These are phyloP conservation scores for Stagonosporopsis vannaccii DNA, from an alignment of 2,329 filamentous ascomycete species.

Conservation along the genomic window DNA sequence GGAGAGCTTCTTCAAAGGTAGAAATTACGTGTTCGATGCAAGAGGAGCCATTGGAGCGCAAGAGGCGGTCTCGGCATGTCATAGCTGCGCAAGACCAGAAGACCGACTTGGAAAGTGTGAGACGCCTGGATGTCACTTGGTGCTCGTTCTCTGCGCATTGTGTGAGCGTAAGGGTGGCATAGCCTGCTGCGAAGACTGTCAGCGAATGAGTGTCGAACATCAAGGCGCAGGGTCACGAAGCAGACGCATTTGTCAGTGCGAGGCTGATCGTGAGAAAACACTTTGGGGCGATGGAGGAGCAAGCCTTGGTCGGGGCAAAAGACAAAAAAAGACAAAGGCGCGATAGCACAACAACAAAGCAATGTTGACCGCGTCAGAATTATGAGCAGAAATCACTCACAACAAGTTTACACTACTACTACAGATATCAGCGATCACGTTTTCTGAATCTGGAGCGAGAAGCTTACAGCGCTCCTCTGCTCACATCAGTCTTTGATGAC, in stretches of 20 bases:
- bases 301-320: conserved; percentile 2
- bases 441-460: too few relatives aligned
- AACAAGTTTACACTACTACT: not conserved
- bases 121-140: conserved; percentile 27
- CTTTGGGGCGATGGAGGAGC: conserved; percentile 29
- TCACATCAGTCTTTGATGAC: too few relatives aligned
- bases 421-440: too few relatives aligned
- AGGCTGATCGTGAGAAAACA: conserved; percentile 25
- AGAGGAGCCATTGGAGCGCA: conserved; percentile 28
- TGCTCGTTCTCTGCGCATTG: conserved; percentile 27
- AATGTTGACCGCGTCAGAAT: not conserved
- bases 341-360: not conserved
- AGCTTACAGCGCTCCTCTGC: too few relatives aligned
- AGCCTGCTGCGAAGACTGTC: conserved; percentile 29
- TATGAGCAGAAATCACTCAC: not conserved
- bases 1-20: conserved; percentile 34
- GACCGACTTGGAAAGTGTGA: conserved; percentile 29
- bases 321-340: not conserved
- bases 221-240: not conserved
- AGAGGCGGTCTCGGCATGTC: conserved; percentile 26
- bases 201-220: conserved; percentile 2
- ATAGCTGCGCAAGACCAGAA: conserved; percentile 23
- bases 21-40: conserved; percentile 36
- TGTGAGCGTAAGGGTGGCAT: conserved; percentile 22
- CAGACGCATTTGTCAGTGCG: conserved; percentile 29